A percentile compares a stretch with the other conserved stretches of the same genome.
phyloP scores from a whole-genome alignment of 2,329 filamentous ascomycete species.

The Tolypocladium nubicola region DNA sequence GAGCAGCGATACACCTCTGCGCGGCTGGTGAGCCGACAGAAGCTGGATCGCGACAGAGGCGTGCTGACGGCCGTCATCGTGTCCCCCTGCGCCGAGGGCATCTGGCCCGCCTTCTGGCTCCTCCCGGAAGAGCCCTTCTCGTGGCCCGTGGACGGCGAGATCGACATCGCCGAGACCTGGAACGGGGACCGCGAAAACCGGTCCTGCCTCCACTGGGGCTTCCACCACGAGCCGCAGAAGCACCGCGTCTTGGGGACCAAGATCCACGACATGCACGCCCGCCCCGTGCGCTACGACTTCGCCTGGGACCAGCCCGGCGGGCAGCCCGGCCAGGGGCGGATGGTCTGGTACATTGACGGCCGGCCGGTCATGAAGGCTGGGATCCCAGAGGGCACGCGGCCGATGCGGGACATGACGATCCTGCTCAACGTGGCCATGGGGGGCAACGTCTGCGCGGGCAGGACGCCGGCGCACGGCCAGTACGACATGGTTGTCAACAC shows the following conservation, averaged over 20 bases:
- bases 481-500: constrained; percentile 47
- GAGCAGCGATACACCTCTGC: constrained; percentile 42
- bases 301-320: constrained; percentile 41
- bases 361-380: constrained; percentile 44
- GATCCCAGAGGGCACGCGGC: constrained; percentile 40
- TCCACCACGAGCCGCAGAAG: constrained; percentile 43
- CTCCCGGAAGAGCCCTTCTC: constrained; percentile 45
- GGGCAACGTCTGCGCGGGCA: constrained; percentile 45
- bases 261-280: constrained; percentile 34
- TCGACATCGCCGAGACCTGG: constrained; percentile 53
- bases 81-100: constrained; percentile 42
- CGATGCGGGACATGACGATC: constrained; percentile 44
- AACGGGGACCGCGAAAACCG: constrained; percentile 46
- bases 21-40: constrained; percentile 41
- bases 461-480: constrained; percentile 36
- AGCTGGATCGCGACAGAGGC: constrained; percentile 38
- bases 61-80: constrained; percentile 40
- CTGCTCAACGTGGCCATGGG: constrained; percentile 54
- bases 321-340: constrained; percentile 29
- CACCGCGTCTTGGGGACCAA: constrained; percentile 43
- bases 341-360: constrained; percentile 51
- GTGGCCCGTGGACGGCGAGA: constrained; percentile 49
- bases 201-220: constrained; percentile 49
- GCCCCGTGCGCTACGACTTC: constrained; percentile 42
- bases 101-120: constrained; percentile 55